Evolutionary conservation across 2,329 filamentous ascomycete species (phyloP).

Genomic region (Sporothrix luriei): DNA sequence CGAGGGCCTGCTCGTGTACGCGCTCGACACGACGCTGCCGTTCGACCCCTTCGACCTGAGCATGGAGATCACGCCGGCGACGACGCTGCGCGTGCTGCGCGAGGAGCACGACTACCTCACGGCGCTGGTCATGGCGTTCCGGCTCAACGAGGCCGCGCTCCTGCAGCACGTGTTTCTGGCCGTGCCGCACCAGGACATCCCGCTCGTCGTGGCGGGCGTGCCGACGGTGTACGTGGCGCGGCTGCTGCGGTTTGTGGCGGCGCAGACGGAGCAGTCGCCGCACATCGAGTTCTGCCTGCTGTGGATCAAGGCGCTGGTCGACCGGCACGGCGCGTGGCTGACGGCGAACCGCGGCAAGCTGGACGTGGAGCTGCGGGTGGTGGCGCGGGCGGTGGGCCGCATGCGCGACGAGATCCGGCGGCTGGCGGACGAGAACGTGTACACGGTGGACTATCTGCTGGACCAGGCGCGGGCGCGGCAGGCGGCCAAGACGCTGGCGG

Average conservation of each 20-base stretch:
- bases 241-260: slow-evolving; percentile 82
- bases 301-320: slow-evolving; percentile 84
- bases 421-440: slow-evolving; percentile 84
- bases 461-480: slow-evolving; percentile 49
- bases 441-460: slow-evolving; percentile 81
- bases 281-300: slow-evolving; percentile 93
- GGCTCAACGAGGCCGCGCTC: slow-evolving; percentile 82
- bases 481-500: slow-evolving; percentile 35
- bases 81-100: slow-evolving; percentile 70
- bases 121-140: slow-evolving; percentile 94
- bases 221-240: slow-evolving; percentile 85
- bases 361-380: slow-evolving; percentile 79
- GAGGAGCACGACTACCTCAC: slow-evolving; percentile 80
- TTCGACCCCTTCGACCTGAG: slow-evolving; percentile 98
- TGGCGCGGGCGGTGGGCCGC: slow-evolving; percentile 76
- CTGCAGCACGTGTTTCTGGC: slow-evolving; percentile 84
- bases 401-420: slow-evolving; percentile 82
- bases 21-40: slow-evolving; percentile 76
- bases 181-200: slow-evolving; percentile 73
- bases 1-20: slow-evolving; percentile 92
- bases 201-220: slow-evolving; percentile 74
- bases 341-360: slow-evolving; percentile 77
- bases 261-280: slow-evolving; percentile 84
- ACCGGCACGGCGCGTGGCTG: slow-evolving; percentile 81
- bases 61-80: slow-evolving; percentile 87